These are phyloP conservation scores for Rhodamnia rubescens DNA, from an alignment of 345 rosid species.

Conservation along the genomic window DNA sequence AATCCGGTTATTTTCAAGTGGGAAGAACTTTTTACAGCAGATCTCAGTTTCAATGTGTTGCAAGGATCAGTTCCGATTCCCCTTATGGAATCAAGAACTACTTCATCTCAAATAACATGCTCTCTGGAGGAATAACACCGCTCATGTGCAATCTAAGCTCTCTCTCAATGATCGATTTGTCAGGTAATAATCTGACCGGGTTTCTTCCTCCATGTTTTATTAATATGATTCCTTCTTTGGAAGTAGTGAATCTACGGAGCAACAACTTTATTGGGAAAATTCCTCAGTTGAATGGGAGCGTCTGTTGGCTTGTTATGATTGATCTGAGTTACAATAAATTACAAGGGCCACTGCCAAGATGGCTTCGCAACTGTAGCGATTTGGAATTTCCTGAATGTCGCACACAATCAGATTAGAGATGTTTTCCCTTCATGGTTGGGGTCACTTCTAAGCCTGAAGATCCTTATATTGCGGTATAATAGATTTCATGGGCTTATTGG, in stretches of 20 bases:
- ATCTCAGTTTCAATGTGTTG: background rate
- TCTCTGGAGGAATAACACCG: background rate
- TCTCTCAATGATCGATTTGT: slow-evolving; percentile 1
- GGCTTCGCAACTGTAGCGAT: background rate
- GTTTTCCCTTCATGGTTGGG: background rate
- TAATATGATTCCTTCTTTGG: no score
- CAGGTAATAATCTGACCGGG: slow-evolving; percentile 5
- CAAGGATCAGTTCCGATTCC: slow-evolving; percentile 2
- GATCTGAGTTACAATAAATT: background rate
- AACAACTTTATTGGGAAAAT: background rate
- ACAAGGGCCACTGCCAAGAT: background rate
- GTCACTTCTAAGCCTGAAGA: background rate
- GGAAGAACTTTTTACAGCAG: background rate
- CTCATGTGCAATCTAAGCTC: slow-evolving; percentile 1
- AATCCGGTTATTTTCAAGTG: background rate
- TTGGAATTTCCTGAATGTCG: background rate
- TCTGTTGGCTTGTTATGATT: accelerated
- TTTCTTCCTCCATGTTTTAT: slow-evolving; percentile 10
- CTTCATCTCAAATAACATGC: background rate
- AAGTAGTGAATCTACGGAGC: background rate
- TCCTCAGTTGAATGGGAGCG: background rate
- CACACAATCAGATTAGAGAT: no score
- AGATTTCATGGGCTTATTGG: background rate
- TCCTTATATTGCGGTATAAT: slow-evolving; percentile 1
- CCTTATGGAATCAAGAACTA: background rate